A percentile compares a stretch with the other conserved stretches of the same genome.
These are phyloP conservation scores for Eimeria maxima DNA, from an alignment of 169 alveolate genomes.

Conservation along the genomic window DNA sequence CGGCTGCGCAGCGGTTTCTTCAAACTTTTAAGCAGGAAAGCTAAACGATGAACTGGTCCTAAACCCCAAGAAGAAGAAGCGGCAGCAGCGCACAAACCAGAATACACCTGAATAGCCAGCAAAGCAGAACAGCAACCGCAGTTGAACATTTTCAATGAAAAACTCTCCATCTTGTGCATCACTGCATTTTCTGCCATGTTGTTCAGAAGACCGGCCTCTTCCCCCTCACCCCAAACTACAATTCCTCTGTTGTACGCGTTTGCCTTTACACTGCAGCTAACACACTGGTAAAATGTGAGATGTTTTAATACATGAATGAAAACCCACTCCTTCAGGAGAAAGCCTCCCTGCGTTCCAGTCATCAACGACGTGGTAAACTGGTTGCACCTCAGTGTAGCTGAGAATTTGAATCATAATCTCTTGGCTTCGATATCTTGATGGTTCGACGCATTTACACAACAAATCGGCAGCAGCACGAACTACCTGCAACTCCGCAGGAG, in stretches of 20 bases:
- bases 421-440: constrained; percentile 71
- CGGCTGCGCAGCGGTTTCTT: constrained; percentile 4
- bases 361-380: constrained; percentile 41
- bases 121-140: neutral
- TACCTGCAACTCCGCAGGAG: neutral
- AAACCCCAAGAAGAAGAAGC: neutral
- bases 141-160: too few relatives aligned
- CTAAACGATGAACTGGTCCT: constrained; percentile 23
- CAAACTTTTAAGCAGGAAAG: neutral
- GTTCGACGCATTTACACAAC: neutral
- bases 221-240: too few relatives aligned
- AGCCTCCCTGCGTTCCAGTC: constrained; percentile 79
- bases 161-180: too few relatives aligned
- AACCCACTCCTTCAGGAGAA: neutral
- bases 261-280: too few relatives aligned
- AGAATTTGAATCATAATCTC: constrained; percentile 67
- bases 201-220: too few relatives aligned
- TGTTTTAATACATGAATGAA: neutral
- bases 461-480: constrained; percentile 14
- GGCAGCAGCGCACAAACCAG: neutral
- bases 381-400: constrained; percentile 41
- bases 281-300: neutral
- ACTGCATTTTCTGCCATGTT: too few relatives aligned
- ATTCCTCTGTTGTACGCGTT: too few relatives aligned
- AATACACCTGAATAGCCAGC: neutral